Evolutionary conservation across 1,139 yeast species (phyloP).

Genomic region (Protomyces arabidopsidicola): DNA sequence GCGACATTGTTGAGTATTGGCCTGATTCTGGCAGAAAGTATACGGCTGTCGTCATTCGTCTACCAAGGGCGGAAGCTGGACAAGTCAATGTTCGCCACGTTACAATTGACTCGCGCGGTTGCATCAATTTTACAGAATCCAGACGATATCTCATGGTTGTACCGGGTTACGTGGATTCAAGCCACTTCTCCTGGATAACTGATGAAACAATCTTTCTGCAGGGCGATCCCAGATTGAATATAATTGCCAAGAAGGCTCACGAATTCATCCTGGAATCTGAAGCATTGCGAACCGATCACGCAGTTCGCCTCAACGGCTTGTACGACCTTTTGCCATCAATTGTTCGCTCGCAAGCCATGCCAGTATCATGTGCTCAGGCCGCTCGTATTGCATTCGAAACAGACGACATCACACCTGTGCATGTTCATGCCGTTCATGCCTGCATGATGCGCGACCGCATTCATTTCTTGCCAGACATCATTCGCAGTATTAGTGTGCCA

Average conservation of each 20-base stretch:
- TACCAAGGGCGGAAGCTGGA: not conserved
- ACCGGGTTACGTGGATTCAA: not conserved
- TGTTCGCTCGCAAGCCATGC: not conserved
- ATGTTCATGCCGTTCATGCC: conserved; percentile 6
- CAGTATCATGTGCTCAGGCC: conserved; percentile 12
- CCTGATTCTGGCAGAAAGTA: conserved; percentile 6
- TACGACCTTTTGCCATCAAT: conserved; percentile 6
- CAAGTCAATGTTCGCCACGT: not conserved
- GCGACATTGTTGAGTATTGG: conserved; percentile 25
- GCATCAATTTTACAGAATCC: conserved; percentile 9
- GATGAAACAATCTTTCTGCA: not conserved
- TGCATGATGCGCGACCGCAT: conserved; percentile 12
- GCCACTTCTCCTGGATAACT: not conserved
- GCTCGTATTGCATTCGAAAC: conserved; percentile 4
- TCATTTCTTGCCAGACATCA: conserved; percentile 19
- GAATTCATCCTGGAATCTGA: not conserved
- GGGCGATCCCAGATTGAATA: not conserved
- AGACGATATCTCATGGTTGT: conserved; percentile 18
- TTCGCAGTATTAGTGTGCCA: conserved; percentile 11
- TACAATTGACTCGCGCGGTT: conserved; percentile 10
- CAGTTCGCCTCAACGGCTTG: not conserved
- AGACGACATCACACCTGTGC: not conserved
- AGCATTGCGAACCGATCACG: not conserved
- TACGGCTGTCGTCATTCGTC: conserved; percentile 4
- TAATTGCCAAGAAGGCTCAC: conserved; percentile 1